These are phyloP conservation scores for Diplodia seriata DNA, from an alignment of 2,329 filamentous ascomycete species.

Conservation along the genomic window DNA sequence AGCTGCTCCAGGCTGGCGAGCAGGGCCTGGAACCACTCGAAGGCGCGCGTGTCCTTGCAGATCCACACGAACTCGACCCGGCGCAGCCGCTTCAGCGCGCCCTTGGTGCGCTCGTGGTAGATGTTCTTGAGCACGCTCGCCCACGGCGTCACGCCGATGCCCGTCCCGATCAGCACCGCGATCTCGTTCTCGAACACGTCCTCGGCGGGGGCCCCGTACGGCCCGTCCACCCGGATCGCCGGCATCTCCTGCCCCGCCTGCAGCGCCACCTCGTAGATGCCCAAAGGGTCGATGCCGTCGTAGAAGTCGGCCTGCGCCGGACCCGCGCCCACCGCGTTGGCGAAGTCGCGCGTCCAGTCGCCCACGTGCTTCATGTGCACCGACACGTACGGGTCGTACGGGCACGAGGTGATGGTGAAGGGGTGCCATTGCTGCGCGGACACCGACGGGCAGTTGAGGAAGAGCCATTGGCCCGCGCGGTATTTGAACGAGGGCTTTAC, in stretches of 20 bases:
- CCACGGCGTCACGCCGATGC: slow-evolving; percentile 88
- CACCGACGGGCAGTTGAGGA: slow-evolving; percentile 89
- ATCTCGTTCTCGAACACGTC: slow-evolving; percentile 96
- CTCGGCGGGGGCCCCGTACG: slow-evolving; percentile 95
- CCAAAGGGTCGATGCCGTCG: slow-evolving; percentile 87
- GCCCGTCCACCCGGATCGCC: slow-evolving; percentile 85
- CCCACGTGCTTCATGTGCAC: slow-evolving; percentile 96
- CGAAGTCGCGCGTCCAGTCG: slow-evolving; percentile 91
- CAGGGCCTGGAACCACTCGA: slow-evolving; percentile 98
- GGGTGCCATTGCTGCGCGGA: slow-evolving; percentile 93
- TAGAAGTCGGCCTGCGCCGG: slow-evolving; percentile 86
- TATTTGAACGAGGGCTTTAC: slow-evolving; percentile 95
- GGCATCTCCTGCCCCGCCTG: slow-evolving; percentile 95
- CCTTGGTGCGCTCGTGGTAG: slow-evolving; percentile 92
- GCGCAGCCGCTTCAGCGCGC: slow-evolving; percentile 85
- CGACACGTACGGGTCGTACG: slow-evolving; percentile 92
- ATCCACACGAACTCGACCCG: slow-evolving; percentile 99
- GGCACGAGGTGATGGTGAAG: slow-evolving; percentile 98
- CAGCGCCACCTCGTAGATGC: slow-evolving; percentile 97
- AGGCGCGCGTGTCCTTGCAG: slow-evolving; percentile 92
- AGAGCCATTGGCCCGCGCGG: slow-evolving; percentile 98
- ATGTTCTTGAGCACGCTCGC: slow-evolving; percentile 94
- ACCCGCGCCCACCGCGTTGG: slow-evolving; percentile 92
- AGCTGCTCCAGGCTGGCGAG: slow-evolving; percentile 87
- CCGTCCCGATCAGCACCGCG: slow-evolving; percentile 82